Base-by-base conservation (phyloP, 306 rosid species). In the Fagus sylvatica region DNA sequence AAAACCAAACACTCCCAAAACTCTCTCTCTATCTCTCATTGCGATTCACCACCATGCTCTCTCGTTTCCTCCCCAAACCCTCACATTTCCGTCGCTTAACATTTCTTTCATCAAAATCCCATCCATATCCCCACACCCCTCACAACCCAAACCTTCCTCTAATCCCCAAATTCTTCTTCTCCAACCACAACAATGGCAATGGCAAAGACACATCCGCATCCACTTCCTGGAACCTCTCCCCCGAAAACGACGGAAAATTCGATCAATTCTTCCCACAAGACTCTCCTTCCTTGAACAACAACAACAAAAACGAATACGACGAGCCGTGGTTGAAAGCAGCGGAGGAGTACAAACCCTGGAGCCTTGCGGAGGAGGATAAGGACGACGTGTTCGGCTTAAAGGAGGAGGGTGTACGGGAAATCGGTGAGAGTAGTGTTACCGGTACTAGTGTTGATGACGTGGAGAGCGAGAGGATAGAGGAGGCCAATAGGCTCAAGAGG, bases 31-130 rank as follows among this genome's bases (percentile, higher is more conserved):
- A 0, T 19, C 61, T 19, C 62, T 7, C 70, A 46, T 15, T 10
- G 1, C 11, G 51, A 46, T 46, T 46, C 51, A 17, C 40, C 90
- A 83, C 82, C 76, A 94, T 94, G 98, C 95, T 92, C 73, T 87
- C 98, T 71, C 97, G 97, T 75, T 81, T 94, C 41, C 81, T 94
- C 7, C 92, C 95, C 22, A 94, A 87, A 83, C 77, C 95, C 79
- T 84, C 85, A 22, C 85, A 91, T 85, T 62, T 94, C 59, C 87
- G 88, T 76, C 81, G 76, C 64, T 76, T 94, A 19, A 48, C 89
- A n/a, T 76, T 77, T 70, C 49, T 77, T 59, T 54, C 93, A 54
- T 7, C 88, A 1, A 87, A 82, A 32, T 53, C 71, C 28, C 75
- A 49, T 28, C 49, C 74, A 41, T 6, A 8, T 22, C 74, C 80